A percentile compares a stretch with the other conserved stretches of the same genome.
These are phyloP conservation scores for Amphicarpaea edgeworthii DNA, from an alignment of 306 rosid species.

Conservation along the genomic window DNA sequence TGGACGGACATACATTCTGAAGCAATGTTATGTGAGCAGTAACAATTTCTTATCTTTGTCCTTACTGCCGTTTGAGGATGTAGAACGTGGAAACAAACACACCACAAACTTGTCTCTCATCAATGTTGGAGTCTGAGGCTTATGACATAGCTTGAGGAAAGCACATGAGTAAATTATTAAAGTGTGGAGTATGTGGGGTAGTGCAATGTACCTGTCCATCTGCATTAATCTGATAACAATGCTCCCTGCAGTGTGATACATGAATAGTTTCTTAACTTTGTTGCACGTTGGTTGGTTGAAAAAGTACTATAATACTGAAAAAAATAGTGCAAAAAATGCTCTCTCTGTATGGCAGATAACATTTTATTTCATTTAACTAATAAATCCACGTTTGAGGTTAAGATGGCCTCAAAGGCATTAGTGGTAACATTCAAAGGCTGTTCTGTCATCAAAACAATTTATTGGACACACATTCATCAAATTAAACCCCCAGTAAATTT, in stretches of 20 bases:
- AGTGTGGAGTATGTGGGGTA: constrained; percentile 1
- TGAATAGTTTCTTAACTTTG: background rate
- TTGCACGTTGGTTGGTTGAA: constrained; percentile 14
- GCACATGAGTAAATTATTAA: constrained; percentile 23
- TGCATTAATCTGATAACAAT: constrained; percentile 3
- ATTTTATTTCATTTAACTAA: background rate
- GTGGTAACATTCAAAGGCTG: background rate
- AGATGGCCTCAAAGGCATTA: no score
- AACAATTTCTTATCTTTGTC: no score
- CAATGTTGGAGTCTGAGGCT: constrained; percentile 23
- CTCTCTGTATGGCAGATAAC: background rate
- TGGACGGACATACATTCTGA: no score
- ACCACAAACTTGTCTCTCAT: constrained; percentile 4
- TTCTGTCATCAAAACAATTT: background rate
- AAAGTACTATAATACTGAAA: background rate
- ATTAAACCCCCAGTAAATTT: background rate
- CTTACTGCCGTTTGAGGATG: no score
- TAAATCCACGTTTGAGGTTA: background rate
- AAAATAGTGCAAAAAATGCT: background rate
- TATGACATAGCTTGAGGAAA: constrained; percentile 1
- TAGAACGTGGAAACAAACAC: no score
- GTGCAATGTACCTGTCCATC: constrained; percentile 6
- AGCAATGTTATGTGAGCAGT: no score
- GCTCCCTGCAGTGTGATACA: constrained; percentile 31
- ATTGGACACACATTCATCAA: background rate